Base-by-base conservation (phyloP, 2,329 filamentous ascomycete genomes). In the Ophiobolus disseminans region DNA sequence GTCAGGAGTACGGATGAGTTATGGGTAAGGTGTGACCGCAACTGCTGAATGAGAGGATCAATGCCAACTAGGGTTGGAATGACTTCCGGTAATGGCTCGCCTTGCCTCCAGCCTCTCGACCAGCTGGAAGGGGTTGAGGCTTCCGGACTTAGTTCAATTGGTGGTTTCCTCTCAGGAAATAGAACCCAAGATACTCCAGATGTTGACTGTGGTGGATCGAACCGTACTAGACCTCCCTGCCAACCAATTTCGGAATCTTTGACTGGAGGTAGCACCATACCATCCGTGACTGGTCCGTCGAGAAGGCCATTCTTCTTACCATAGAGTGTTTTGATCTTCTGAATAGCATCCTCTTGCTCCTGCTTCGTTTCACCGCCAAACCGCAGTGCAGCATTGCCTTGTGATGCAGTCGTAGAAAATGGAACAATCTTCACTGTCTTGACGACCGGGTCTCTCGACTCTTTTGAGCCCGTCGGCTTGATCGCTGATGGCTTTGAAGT, bases 1-100 rank as follows among this genome's bases (percentile, higher is more conserved):
- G 91, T 95, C 34, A 99, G 74, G 19, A 99, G 79, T 1, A 97
- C 89, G 0, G 94, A 97, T 0, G 93, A 97, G 57, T 90, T 84
- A 60, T 96, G 89, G 0, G 87, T 85, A 3, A 99, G 77, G 60
- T 95, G 89, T 2, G 85, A 86, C 50, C 87, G 80, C 16, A 96
- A 79, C 58, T 90, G 86, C 5, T 82, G 79, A 21, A 96, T 81
- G 0, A 95, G 76, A 2, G 81, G 77, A 61, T 97, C 91, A 48
- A 97, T 93, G 1, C 92, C 93, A 14, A 97, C 91, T 57, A 99
- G 78, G 3, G 80, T 70, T 8, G 88, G 84, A 26, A 81, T 74
- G 17, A 76, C 66, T 3, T 73, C 66, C 7, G 82, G 76, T 7
- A 90, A 73, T 7, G 80, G 77, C 25, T 87, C 81, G 28, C 77